Conservation (phyloP, 1,284 basidiomycete species). For the Sporisorium scitamineum region DNA sequence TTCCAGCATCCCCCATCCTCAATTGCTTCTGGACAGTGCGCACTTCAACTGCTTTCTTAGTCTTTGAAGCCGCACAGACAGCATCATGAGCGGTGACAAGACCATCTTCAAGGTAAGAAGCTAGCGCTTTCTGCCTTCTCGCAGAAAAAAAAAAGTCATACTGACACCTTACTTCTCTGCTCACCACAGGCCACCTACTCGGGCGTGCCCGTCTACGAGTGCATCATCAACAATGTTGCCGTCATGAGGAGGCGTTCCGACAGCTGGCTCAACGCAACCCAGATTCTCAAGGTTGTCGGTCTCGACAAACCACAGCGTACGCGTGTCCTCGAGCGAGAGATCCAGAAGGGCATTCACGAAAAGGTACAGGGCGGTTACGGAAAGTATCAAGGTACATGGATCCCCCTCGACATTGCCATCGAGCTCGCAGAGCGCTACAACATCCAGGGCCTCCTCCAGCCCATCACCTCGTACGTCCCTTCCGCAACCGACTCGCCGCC, state of each 20-base stretch:
- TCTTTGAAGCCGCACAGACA: background rate
- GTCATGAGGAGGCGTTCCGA: slow-evolving; percentile 97
- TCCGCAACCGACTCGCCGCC: slow-evolving; percentile 83
- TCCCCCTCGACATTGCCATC: slow-evolving; percentile 91
- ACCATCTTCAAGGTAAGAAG: slow-evolving; percentile 56
- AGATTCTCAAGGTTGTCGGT: slow-evolving; percentile 98
- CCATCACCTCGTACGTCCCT: slow-evolving; percentile 94
- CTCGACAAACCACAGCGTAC: slow-evolving; percentile 99
- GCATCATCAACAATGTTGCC: slow-evolving; percentile 73
- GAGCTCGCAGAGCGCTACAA: slow-evolving; percentile 91
- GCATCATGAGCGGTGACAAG: slow-evolving; percentile 43
- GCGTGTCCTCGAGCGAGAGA: slow-evolving; percentile 94
- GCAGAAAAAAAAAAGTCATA: background rate
- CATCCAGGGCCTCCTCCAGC: slow-evolving; percentile 86
- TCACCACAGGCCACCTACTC: slow-evolving; percentile 69
- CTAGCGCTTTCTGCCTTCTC: background rate
- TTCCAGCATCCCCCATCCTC: background rate
- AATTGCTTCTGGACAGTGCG: background rate
- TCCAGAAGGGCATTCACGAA: slow-evolving; percentile 98
- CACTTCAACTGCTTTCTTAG: background rate
- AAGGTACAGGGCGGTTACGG: slow-evolving; percentile 99
- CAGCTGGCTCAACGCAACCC: slow-evolving; percentile 96
- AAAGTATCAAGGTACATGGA: slow-evolving; percentile 99
- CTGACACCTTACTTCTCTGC: slow-evolving; percentile 7
- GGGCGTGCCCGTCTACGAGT: slow-evolving; percentile 71